Conservation (phyloP, 176 grass and related monocot species). For the Tillandsia fasciculata region DNA sequence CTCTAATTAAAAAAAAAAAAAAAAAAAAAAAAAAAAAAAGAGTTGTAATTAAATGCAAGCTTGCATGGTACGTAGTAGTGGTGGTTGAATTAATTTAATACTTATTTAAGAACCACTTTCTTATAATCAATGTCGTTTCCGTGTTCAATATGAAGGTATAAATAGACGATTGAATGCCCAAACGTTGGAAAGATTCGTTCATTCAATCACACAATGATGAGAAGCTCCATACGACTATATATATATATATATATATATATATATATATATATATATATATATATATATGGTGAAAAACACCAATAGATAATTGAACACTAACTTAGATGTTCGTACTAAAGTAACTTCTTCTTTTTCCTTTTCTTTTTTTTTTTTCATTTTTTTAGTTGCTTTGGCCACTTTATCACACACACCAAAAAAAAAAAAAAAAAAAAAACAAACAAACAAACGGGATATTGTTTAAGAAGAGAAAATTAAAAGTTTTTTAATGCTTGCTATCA, state of each 20-base stretch:
- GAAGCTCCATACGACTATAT: not conserved
- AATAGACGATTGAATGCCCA: conserved; percentile 30
- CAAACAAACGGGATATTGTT: not conserved
- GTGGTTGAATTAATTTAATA: conserved; percentile 21
- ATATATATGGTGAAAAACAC: not conserved
- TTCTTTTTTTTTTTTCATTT: conserved; percentile 49
- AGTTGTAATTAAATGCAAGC: not conserved
- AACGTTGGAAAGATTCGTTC: conserved; percentile 46
- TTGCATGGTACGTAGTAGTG: not conserved
- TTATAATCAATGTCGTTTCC: conserved; percentile 39
- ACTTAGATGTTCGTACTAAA: conserved; percentile 49
- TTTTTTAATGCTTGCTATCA: conserved; percentile 45
- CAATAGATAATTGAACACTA: conserved; percentile 51
- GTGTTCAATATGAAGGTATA: conserved; percentile 28
- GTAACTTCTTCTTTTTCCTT: conserved; percentile 53
- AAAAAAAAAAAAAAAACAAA: not conserved
- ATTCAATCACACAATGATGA: conserved; percentile 68
- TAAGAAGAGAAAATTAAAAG: conserved; percentile 18
- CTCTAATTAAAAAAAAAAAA: not conserved
- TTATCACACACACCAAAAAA: conserved; percentile 54
- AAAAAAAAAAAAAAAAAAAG: not conserved
- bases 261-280: too few species aligned
- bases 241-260: not conserved
- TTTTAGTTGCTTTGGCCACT: conserved; percentile 39
- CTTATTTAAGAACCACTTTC: conserved; percentile 30